Conservation (phyloP, 2,329 filamentous ascomycete genomes). For the Microsporum ferrugineum region DNA sequence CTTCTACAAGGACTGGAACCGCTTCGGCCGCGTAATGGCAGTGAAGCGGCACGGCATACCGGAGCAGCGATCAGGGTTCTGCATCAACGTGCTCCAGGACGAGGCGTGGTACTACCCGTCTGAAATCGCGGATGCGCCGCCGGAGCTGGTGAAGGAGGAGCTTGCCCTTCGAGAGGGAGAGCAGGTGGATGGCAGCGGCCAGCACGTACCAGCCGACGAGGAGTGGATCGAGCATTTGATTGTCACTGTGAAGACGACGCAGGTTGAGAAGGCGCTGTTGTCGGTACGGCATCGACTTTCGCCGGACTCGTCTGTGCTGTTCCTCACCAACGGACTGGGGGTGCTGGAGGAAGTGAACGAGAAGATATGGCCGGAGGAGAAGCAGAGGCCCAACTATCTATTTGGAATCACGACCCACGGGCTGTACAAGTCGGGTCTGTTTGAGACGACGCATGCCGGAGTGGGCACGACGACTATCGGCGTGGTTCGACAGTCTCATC, state of each 20-base stretch:
- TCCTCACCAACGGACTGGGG: constrained; percentile 74
- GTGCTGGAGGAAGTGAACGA: constrained; percentile 66
- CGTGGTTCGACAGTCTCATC: constrained; percentile 25
- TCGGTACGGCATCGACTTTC: constrained; percentile 57
- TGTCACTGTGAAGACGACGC: constrained; percentile 61
- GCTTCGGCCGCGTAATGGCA: constrained; percentile 23
- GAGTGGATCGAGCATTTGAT: constrained; percentile 61
- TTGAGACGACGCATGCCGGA: constrained; percentile 47
- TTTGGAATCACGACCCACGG: constrained; percentile 56
- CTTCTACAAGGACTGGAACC: constrained; percentile 26
- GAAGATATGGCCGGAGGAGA: constrained; percentile 55
- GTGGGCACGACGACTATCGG: constrained; percentile 49
- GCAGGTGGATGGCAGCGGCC: neutral
- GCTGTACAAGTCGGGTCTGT: constrained; percentile 38
- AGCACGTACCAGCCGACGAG: constrained; percentile 20
- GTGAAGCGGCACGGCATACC: constrained; percentile 31
- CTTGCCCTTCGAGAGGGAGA: constrained; percentile 7
- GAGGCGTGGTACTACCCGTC: constrained; percentile 26
- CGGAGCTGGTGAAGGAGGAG: neutral
- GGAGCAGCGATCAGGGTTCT: constrained; percentile 34
- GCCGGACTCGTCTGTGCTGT: constrained; percentile 57
- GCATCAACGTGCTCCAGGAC: constrained; percentile 31
- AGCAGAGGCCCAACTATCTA: constrained; percentile 61
- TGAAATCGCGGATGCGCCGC: constrained; percentile 9
- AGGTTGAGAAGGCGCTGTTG: constrained; percentile 55